Evolutionary conservation across 2,329 filamentous ascomycete species (phyloP), one percentile per base, ranked within the genome.

Genomic region (Cladosporium sp.): DNA sequence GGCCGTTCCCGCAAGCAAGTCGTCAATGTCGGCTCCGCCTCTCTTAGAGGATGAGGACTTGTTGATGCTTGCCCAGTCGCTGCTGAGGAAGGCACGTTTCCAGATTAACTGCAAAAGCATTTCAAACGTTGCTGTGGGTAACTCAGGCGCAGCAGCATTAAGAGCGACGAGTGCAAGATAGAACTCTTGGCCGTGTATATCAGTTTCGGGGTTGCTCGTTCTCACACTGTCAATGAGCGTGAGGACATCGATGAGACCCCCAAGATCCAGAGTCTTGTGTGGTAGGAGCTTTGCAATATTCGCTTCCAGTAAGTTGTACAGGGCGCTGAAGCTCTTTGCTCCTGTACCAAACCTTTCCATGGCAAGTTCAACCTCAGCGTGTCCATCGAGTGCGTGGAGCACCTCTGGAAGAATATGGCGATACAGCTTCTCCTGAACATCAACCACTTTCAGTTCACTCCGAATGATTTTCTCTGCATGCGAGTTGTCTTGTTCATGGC

Each of bases 41-140:
- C 89, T 63, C 40, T 55, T 55, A 19, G 52, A 45, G 59, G 87
- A 79, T 48, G 87, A 84, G 0, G 89, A 93, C 63, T 90, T 85
- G 68, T 94, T 93, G 68, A 95, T 82, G 58, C 77, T 79, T 24
- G 82, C 77, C 94, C 94, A 99, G 69, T 97, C 84, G 70, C 97
- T 92, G 50, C 86, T 84, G 63, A 93, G 81, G 67, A 89, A 89
- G 60, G 91, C 87, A 55, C 94, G 85, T 68, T 94, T 88, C 94
- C 94, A 99, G 61, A 97, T 89, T n/a, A 85, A 73, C 60, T 77
- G 78, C 51, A 83, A 74, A 35, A 81, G 69, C 32, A 78, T 75
- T 24, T 86, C 80, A 61, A 81, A 80, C 45, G 82, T 79, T n/a
- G 83, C 80, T 17, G 66, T 58, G 77, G 85, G 62, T 24, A 72